Evolutionary conservation across 2,329 filamentous ascomycete genomes (phyloP), one percentile per base, ranked within the genome.

Genomic region (Aspergillus novoparasiticus): DNA sequence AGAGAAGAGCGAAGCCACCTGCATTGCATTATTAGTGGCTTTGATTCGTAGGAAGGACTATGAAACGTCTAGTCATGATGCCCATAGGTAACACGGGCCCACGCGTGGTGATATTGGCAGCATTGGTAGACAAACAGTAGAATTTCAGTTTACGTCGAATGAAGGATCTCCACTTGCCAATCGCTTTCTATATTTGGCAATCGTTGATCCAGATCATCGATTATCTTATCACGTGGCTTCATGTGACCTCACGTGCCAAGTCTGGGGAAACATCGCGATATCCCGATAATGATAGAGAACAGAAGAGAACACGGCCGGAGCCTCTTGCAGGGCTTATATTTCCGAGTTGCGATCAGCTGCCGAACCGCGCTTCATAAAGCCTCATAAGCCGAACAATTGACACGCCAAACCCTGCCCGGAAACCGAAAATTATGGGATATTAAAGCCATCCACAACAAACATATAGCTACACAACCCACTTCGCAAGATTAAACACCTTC

Each of bases 211-310:
- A 28, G 48, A 28, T 30, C 19, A 28, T 4, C 21, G 5, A 26
- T 39, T 32, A 41, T 39, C 6, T 16, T 4, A 36, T 54, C 51
- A 54, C 51, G 32, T 54, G 51, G 4, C 9, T 36, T 6, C 32
- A 55, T 55, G 51, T 55, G 51, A 55, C 21, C 19, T 55, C 51
- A 55, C 51, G 51, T 55, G 51, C 10, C 14, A 2, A 23, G 14
- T 39, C 51, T 16, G 51, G 51, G 51, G 51, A 55, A 53, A 54
- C 51, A 21, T 34, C 51, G 30, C 14, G 51, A 54, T 36, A 34
- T 54, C 51, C 28, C 30, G 32, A 54, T 54, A 10, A 54, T 54
- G 11, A 26, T 54, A 11, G 51, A 23, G 21, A 2, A 23, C 23
- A 23, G 21, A 12, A 57, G 11, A 48, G 41, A 21, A 45, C 36